Conservation (phyloP, 495 filamentous ascomycete species). For the Penicillium cataractarum region DNA sequence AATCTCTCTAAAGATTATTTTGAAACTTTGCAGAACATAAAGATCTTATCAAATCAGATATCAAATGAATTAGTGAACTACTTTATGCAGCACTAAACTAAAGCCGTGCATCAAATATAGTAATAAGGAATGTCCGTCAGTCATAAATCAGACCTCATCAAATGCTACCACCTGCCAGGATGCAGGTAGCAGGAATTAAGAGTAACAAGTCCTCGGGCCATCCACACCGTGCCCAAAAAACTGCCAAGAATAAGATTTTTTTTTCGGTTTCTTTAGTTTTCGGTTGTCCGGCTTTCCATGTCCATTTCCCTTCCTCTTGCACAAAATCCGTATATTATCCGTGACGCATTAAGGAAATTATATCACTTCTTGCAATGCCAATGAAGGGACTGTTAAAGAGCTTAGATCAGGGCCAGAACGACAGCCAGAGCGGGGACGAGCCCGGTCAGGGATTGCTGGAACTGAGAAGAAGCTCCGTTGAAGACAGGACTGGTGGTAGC, state of each 20-base stretch:
- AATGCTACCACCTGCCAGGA: conserved; percentile 15
- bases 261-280: conserved; percentile 13
- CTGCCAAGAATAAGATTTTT: conserved; percentile 21
- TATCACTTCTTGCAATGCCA: neutral
- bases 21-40: no score
- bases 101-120: conserved; percentile 9
- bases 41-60: no score
- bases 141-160: conserved; percentile 14
- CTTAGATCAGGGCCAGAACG: conserved; percentile 25
- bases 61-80: conserved; percentile 15
- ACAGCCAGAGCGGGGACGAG: conserved; percentile 28
- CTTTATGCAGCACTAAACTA: conserved; percentile 10
- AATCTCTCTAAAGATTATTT: no score
- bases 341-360: neutral
- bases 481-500: conserved; percentile 22
- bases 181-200: conserved; percentile 12
- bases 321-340: neutral
- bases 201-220: conserved; percentile 7
- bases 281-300: neutral
- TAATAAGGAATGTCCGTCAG: conserved; percentile 21
- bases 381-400: neutral
- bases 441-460: conserved; percentile 25
- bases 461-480: conserved; percentile 29
- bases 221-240: conserved; percentile 4
- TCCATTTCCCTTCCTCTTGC: neutral